Percentiles rank a stretch among this genome's conserved stretches.
Conservation (phyloP, 2,329 filamentous ascomycete species). For the Fusarium gaditjirri region DNA sequence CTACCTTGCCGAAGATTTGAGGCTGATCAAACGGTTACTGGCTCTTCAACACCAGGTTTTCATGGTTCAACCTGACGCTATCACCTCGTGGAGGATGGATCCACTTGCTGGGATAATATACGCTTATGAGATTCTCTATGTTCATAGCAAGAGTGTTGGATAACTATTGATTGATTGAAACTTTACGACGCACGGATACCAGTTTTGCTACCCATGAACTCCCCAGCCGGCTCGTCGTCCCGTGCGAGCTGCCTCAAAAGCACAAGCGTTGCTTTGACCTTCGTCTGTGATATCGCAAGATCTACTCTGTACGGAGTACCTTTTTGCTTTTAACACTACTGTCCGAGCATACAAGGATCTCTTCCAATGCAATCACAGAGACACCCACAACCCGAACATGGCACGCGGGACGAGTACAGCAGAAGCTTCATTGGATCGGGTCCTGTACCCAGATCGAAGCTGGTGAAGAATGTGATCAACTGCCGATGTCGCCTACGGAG, state of each 20-base stretch:
- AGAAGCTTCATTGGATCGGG: neutral
- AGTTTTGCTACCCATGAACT: neutral
- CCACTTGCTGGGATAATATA: slow-evolving; percentile 8
- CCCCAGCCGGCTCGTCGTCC: slow-evolving; percentile 7
- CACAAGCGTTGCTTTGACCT: neutral
- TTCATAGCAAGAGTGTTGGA: neutral
- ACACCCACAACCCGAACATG: neutral
- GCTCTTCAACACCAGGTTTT: neutral
- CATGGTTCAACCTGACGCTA: neutral
- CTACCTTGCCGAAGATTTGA: neutral
- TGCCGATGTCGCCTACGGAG: slow-evolving; percentile 14
- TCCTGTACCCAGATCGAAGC: neutral
- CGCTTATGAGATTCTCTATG: neutral
- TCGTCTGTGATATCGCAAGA: slow-evolving; percentile 11
- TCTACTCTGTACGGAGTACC: neutral
- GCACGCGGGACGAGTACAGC: neutral
- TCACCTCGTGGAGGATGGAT: neutral
- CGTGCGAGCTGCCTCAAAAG: slow-evolving; percentile 10
- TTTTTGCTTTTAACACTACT: neutral
- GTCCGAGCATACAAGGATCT: slow-evolving; percentile 7
- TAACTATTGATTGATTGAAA: neutral
- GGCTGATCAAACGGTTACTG: slow-evolving; percentile 4
- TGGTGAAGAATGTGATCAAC: slow-evolving; percentile 1
- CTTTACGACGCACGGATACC: slow-evolving; percentile 17
- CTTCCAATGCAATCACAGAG: neutral